Evolutionary conservation across 768 basidiomycete species (phyloP), one percentile per base, ranked within the genome.

Genomic region (Paxillus rubicundulus): DNA sequence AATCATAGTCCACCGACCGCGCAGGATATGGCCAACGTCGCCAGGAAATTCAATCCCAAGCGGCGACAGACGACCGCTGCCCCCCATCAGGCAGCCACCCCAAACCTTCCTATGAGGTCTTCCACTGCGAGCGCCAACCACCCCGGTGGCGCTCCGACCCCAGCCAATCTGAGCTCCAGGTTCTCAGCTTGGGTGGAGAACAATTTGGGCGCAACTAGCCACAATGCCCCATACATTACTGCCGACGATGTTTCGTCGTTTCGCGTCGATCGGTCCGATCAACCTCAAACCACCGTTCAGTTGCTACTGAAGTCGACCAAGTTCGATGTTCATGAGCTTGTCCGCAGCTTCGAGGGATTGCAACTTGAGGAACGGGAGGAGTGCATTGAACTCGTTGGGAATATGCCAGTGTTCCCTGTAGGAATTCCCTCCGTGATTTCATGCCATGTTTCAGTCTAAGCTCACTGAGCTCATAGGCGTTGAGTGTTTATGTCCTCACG

Each of bases 201-300:
- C 50, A 39, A n/a, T 56, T 54, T 14, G 36, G 20, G 9, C 9
- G 24, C 24, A 5, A 24, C 54, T 28, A 47, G 54, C 30, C 37
- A 56, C 27, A 45, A 53, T 37, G 7, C 56, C 2, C 48, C 17
- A n/a, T 54, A 32, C n/a, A 37, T 67, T 52, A 62, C 60, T 9
- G 30, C 50, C 13, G 67, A 65, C n/a, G 62, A 67, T 1, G 55
- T 65, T 45, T 46, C 57, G 24, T 43, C 53, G 1, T 65, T 67
- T 49, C 60, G 55, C 8, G 60, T 65, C 14, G 54, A 62, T 44
- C 62, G 62, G 21, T 58, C 61, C 1, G 61, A 67, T 47, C 54
- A 50, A 14, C 67, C 67, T n/a, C 55, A 45, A 32, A 60, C 50
- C 2, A 45, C 62, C 9, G 59, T 60, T 12, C 42, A 46, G 45